Base-by-base conservation (phyloP, 148 eudicot species). In the Rhododendron simsii region DNA sequence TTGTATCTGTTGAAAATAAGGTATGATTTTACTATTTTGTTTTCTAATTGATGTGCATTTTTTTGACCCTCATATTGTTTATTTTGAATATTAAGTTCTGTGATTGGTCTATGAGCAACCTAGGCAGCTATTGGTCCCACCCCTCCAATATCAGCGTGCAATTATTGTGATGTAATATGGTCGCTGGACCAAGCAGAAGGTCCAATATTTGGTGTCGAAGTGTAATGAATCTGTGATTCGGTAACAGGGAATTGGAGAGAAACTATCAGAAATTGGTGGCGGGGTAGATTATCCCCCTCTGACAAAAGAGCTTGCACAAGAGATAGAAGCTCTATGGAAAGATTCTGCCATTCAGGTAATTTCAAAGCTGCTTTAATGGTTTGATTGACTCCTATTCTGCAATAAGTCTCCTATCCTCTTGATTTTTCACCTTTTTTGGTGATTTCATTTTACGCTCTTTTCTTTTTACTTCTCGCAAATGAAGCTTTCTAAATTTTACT, bases 281-380 rank as follows among this genome's bases (percentile, higher is more conserved):
- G 84, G 94, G 90, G 91, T 94, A 86, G 92, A 95, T 89, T 94
- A 93, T 92, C 99, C 99, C 44, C 90, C 59, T 26, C 93, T 97
- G 30, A 94, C 93, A 74, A 87, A 89, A 82, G 95, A 94, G 87
- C 93, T 95, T 78, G 95, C 96, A 2, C 85, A 86, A 73, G 98
- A 94, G 57, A 97, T 97, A 15, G 94, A 91, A 89, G 89, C 87
- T 71, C 85, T 97, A 55, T 97, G 99, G 99, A 94, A 87, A 86
- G 99, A 97, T 89, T 81, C 92, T 50, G 96, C 99, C 35, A 97
- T 97, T 88, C 99, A 97, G 98, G 99, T 96, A 82, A 55, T n/a
- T 86, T 37, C 37, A 83, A 79, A 41, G 73, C 23, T 77, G 15
- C 12, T 81, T 81, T 61, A 82, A 48, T 82, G 39, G 65, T 5